These are phyloP conservation scores for Penicillium odoratum DNA, from an alignment of 495 filamentous ascomycete species.

Conservation along the genomic window DNA sequence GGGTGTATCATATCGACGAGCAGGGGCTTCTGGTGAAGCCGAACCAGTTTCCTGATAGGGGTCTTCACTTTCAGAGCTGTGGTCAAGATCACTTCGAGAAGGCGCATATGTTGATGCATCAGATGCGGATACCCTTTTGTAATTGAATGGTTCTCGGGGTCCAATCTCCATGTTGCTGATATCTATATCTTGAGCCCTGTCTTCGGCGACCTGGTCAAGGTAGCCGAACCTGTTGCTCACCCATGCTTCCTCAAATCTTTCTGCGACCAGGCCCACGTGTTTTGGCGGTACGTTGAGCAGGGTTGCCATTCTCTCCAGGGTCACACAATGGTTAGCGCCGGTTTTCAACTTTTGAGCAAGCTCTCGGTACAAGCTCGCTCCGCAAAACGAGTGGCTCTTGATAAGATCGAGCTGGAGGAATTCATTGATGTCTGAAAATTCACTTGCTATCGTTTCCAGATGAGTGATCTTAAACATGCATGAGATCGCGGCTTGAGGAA, in stretches of 20 bases:
- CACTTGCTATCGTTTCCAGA: slow-evolving; percentile 18
- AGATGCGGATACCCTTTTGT: neutral
- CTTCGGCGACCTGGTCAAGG: neutral
- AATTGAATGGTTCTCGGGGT: neutral
- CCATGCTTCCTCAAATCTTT: neutral
- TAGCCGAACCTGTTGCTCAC: neutral
- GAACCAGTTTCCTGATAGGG: neutral
- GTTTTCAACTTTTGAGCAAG: neutral
- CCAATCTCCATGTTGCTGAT: neutral
- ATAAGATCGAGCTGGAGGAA: slow-evolving; percentile 29
- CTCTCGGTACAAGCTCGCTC: neutral
- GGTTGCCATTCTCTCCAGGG: slow-evolving; percentile 1
- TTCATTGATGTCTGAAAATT: slow-evolving; percentile 18
- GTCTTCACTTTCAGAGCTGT: neutral
- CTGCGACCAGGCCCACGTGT: neutral
- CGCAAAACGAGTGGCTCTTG: neutral
- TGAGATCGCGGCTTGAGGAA: slow-evolving; percentile 28
- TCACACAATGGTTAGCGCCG: neutral
- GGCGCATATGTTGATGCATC: neutral
- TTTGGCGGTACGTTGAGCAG: neutral
- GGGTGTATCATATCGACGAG: neutral
- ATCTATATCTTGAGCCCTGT: neutral
- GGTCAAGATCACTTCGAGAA: neutral
- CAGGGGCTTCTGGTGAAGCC: neutral
- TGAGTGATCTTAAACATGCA: slow-evolving; percentile 23